Evolutionary conservation across 352 stramenopile genomes (phyloP), one percentile per base, ranked within the genome.

Genomic region (Globisporangium heterothallicum): DNA sequence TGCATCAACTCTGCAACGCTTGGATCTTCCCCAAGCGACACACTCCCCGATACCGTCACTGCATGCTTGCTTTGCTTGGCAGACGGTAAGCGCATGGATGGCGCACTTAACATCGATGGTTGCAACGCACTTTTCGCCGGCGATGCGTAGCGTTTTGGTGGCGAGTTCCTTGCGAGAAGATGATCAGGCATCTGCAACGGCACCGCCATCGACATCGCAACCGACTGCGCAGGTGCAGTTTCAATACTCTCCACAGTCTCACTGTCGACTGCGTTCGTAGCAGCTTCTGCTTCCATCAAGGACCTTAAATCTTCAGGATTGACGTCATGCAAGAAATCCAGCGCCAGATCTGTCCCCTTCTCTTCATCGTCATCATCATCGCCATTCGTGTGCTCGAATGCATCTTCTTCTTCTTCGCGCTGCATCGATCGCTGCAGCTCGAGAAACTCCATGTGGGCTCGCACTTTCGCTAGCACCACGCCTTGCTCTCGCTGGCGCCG

Each of bases 301-400:
- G 63, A 56, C 21, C 56, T 70, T 55, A 90, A 78, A 51, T 88
- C 78, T 6, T 74, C 52, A 19, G 57, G 59, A 40, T 84, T 55
- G 19, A 90, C 61, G 38, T 72, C 71, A 2, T 45, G 56, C 30
- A 90, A 51, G 45, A 90, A 90, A 25, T 78, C 72, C 5, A 90
- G 63, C 51, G 58, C 61, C 25, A 76, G 42, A 12, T 70, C 58
- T 13, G 46, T 18, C 14, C 34, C 52, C 18, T 27, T 16, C 34
- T 29, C 34, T 9, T 35, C 10, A 8, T 49, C 42, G 14, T 27
- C 18, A 35, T 67, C 63, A 6, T 64, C 24, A 26, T 63, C 48
- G 5, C 63, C 60, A 8, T 67, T 61, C n/a, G 77, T 60, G 13
- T 56, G 61, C 6, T 49, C 57, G 12, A 46, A 14, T 10, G 12